phyloP scores from a whole-genome alignment of 768 basidiomycete species.

The Daedaleopsis sinensis region DNA sequence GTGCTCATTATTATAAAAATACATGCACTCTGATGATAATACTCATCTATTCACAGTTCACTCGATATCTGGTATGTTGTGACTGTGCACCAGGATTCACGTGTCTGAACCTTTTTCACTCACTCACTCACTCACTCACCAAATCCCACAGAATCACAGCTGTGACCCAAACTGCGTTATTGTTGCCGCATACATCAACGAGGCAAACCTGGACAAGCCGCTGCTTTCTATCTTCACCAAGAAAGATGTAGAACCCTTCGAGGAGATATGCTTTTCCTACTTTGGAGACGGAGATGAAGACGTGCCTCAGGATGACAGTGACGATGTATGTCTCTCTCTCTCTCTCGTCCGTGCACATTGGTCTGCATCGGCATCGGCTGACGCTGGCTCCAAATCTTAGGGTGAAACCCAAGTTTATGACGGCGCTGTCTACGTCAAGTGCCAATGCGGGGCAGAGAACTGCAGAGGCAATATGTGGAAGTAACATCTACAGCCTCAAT shows the following conservation, averaged over 20 bases:
- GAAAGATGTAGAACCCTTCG: conserved; percentile 60
- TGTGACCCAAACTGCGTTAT: conserved; percentile 85
- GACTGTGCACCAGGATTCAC: conserved; percentile 5
- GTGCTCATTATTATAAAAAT: conserved; percentile 30
- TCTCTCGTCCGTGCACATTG: no score
- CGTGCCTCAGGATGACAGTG: conserved; percentile 1
- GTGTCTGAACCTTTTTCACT: neutral
- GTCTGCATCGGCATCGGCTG: neutral
- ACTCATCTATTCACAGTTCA: conserved; percentile 60
- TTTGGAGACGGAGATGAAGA: conserved; percentile 49
- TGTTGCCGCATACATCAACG: conserved; percentile 78
- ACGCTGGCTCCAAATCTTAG: neutral
- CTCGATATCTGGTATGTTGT: conserved; percentile 75
- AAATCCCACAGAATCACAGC: conserved; percentile 73
- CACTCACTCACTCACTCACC: neutral
- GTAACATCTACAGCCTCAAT: neutral
- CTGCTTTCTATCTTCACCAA: conserved; percentile 67
- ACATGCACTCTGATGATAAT: neutral
- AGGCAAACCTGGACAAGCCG: conserved; percentile 71
- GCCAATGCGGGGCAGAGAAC: conserved; percentile 53
- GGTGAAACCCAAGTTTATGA: neutral
- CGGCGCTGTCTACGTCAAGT: conserved; percentile 50
- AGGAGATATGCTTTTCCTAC: conserved; percentile 83
- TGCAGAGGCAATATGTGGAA: conserved; percentile 50
- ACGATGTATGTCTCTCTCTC: neutral